A percentile compares a stretch with the other conserved stretches of the same genome.
Evolutionary conservation across 495 filamentous ascomycete genomes (phyloP).

Genomic region (Astrothelium subdiscretum): DNA sequence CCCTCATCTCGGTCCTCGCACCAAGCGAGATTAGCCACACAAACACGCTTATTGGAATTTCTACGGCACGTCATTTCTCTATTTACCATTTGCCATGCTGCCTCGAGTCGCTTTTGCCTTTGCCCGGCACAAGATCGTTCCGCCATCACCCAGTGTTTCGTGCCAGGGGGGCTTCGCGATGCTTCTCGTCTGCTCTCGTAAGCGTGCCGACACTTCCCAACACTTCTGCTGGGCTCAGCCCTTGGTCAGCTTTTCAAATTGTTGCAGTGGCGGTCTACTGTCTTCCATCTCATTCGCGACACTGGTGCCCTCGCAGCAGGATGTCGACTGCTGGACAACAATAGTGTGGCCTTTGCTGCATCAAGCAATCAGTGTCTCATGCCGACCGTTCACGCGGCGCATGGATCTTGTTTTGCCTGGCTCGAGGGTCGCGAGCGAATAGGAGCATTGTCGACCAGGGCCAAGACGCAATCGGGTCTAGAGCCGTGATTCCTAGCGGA

Average conservation of each 20-base stretch:
- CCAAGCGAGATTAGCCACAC: constrained; percentile 1
- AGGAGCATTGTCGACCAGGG: not conserved
- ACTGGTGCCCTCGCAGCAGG: not conserved
- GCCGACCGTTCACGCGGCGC: constrained; percentile 1
- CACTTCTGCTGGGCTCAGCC: not conserved
- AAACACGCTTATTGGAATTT: not conserved
- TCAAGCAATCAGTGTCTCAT: not conserved
- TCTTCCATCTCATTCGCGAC: not conserved
- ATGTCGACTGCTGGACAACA: not conserved
- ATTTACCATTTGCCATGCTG: not conserved
- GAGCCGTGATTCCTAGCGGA: not conserved
- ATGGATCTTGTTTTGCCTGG: not conserved
- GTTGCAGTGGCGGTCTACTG: not conserved
- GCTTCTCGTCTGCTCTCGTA: not conserved
- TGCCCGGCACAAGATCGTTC: not conserved
- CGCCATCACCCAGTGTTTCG: too few relatives aligned
- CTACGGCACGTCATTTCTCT: not conserved
- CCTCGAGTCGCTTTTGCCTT: not conserved
- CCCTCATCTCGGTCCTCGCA: not conserved
- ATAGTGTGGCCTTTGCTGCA: not conserved
- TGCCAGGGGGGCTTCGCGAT: not conserved
- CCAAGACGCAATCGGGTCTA: not conserved
- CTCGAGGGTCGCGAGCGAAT: not conserved
- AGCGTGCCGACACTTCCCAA: not conserved
- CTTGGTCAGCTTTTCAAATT: not conserved